Conservation (phyloP, 176 grass and related monocot genomes). For the Oryza glumipatula region DNA sequence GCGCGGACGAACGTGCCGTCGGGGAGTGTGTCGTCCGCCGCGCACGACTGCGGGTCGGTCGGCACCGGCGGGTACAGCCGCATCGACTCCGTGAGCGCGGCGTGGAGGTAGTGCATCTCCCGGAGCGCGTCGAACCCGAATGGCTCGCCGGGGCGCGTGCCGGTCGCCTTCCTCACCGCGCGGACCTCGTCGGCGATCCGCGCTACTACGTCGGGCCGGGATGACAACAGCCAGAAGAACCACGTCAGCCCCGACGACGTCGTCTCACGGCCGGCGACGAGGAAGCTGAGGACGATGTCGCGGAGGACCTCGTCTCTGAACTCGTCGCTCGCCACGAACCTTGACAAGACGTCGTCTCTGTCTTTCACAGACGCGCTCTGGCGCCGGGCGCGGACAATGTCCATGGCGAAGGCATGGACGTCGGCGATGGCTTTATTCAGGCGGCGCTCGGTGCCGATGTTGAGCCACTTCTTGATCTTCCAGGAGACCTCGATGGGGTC, state of each 20-base stretch:
- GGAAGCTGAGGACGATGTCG: constrained; percentile 46
- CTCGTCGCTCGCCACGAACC: constrained; percentile 44
- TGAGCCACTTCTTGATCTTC: constrained; percentile 60
- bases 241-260: constrained; percentile 46
- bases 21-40: constrained; percentile 37
- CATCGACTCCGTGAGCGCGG: constrained; percentile 59
- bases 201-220: constrained; percentile 23
- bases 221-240: constrained; percentile 55
- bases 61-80: constrained; percentile 58
- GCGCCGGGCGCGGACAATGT: constrained; percentile 44
- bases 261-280: constrained; percentile 41
- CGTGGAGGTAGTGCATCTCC: constrained; percentile 62
- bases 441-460: constrained; percentile 47
- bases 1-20: constrained; percentile 33
- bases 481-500: constrained; percentile 33
- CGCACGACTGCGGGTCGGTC: constrained; percentile 26
- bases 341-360: constrained; percentile 41
- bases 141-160: constrained; percentile 9
- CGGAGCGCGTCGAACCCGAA: constrained; percentile 51
- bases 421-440: constrained; percentile 36
- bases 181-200: constrained; percentile 41
- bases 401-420: constrained; percentile 46
- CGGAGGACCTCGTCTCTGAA: constrained; percentile 33
- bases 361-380: constrained; percentile 1
- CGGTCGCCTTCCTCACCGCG: not conserved